These are phyloP conservation scores for Lodderomyces parapsilosis DNA, from an alignment of 1,139 yeast species.

Conservation along the genomic window DNA sequence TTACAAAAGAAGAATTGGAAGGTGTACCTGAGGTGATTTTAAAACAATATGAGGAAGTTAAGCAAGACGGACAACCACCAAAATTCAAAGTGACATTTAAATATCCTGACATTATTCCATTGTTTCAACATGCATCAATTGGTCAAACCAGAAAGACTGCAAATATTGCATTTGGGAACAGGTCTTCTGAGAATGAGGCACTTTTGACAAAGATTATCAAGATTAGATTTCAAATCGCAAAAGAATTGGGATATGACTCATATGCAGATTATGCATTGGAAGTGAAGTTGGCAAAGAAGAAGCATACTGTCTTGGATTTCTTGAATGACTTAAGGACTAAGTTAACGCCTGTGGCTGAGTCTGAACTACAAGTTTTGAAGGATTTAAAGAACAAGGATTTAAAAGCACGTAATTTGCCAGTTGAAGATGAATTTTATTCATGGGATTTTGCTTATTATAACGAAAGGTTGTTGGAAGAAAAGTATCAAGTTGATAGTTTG, in stretches of 20 bases:
- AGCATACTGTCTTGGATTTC: constrained; percentile 57
- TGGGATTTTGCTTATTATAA: constrained; percentile 77
- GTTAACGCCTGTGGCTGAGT: constrained; percentile 55
- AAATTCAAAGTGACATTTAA: constrained; percentile 72
- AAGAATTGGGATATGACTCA: constrained; percentile 60
- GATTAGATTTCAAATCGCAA: constrained; percentile 61
- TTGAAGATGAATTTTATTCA: constrained; percentile 50
- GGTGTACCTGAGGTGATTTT: constrained; percentile 72
- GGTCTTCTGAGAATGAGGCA: constrained; percentile 60
- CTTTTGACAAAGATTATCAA: constrained; percentile 59
- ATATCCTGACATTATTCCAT: constrained; percentile 77
- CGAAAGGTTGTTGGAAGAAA: constrained; percentile 60
- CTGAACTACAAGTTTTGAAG: constrained; percentile 51
- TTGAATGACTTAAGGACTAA: constrained; percentile 59
- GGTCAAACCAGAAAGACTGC: constrained; percentile 67
- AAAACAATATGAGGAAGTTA: constrained; percentile 52
- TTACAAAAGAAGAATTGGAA: constrained; percentile 61
- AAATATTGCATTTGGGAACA: constrained; percentile 63
- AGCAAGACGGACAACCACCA: constrained; percentile 34
- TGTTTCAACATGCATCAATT: constrained; percentile 64
- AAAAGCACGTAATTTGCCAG: constrained; percentile 36
- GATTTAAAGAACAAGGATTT: constrained; percentile 56
- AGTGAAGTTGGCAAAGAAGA: constrained; percentile 75
- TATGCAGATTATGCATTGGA: constrained; percentile 72
- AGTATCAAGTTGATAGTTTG: constrained; percentile 69